Base-by-base conservation (phyloP, 345 rosid genomes). In the Psidium friedrichsthalianum region DNA sequence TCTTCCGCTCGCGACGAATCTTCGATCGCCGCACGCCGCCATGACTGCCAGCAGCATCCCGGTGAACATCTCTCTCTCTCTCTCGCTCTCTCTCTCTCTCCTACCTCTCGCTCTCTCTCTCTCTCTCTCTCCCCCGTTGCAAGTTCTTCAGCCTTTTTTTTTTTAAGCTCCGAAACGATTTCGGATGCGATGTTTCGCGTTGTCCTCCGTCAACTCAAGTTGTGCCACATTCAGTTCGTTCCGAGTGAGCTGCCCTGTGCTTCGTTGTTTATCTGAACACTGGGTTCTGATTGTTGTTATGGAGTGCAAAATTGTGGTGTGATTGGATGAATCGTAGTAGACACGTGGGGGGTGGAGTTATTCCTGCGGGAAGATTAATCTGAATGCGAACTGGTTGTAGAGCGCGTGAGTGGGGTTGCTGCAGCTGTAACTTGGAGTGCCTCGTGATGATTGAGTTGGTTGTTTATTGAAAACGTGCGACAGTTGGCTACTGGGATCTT, bases 401-500 rank as follows among this genome's bases (percentile, higher is more conserved):
- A 32, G 44, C 57, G 57, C 57, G 3, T 21, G 24, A 20, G 57
- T 55, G 8, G 24, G 6, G 57, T 55, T 21, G 57, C 57, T 8
- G 57, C 24, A 21, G 57, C 57, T 55, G 9, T 21, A 6, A 55
- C 57, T 20, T 0, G 3, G 47, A 18, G 18, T 58, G 83, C 25
- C 44, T 57, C 53, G 32, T 44, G 29, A 0, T 42, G 82, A 51
- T 47, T 22, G 52, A 11, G 22, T 74, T 53, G 49, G 47, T 36
- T 36, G 7, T 83, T 10, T 51, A 36, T 25, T 57, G 55, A 11
- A 32, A 32, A 64, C 20, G 14, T 27, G 20, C 81, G 86, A 52
- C 82, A 92, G 95, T 83, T 93, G 87, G 85, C 89, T 22, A 51
- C 91, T 47, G 14, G 82, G 94, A 92, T 86, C 87, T 89, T 82